These are phyloP conservation scores for Cudoniella acicularis DNA, from an alignment of 495 filamentous ascomycete species.

Conservation along the genomic window DNA sequence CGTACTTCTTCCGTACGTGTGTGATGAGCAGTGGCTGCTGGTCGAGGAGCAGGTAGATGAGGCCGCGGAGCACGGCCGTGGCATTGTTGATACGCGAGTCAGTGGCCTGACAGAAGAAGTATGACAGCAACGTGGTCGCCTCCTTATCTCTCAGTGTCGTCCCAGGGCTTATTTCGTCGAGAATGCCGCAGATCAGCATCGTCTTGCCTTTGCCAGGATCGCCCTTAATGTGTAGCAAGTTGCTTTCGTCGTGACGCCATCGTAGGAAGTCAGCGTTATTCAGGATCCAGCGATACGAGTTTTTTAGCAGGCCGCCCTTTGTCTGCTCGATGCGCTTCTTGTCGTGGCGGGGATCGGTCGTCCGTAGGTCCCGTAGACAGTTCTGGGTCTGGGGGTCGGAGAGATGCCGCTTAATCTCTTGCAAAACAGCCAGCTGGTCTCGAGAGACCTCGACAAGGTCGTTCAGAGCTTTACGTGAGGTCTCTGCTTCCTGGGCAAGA, in stretches of 20 bases:
- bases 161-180: constrained; percentile 25
- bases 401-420: not conserved
- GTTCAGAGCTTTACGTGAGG: no score
- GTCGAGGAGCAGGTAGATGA: constrained; percentile 30
- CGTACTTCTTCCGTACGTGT: constrained; percentile 31
- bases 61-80: constrained; percentile 31
- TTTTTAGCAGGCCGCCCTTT: constrained; percentile 2
- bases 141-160: not conserved
- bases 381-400: not conserved
- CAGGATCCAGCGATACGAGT: constrained; percentile 2
- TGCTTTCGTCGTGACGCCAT: not conserved
- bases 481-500: no score
- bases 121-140: constrained; percentile 26
- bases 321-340: constrained; percentile 2
- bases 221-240: constrained; percentile 40
- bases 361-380: not conserved
- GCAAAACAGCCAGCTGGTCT: no score
- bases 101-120: constrained; percentile 46
- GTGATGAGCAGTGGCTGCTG: constrained; percentile 32
- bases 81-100: constrained; percentile 31
- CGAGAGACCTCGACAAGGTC: no score
- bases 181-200: constrained; percentile 37
- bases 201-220: constrained; percentile 41
- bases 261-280: not conserved
- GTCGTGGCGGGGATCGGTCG: not conserved